phyloP scores from a whole-genome alignment of 129 eudicot genomes.

The Artemisia tridentata region DNA sequence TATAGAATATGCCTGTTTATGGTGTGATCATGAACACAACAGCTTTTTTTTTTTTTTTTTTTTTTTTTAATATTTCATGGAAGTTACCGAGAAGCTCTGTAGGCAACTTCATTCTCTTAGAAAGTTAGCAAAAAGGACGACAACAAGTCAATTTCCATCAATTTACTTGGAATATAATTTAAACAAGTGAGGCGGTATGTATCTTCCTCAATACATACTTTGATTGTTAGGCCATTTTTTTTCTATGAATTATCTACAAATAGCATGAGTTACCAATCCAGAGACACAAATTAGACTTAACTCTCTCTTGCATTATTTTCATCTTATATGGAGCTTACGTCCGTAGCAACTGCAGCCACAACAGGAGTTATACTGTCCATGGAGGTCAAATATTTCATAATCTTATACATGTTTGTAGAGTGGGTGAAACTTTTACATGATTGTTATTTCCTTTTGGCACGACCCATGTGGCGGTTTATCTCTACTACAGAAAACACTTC shows the following conservation, averaged over 20 bases:
- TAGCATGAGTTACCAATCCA: slow-evolving; percentile 15
- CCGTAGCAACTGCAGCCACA: neutral
- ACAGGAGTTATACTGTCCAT: slow-evolving; percentile 16
- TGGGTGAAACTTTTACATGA: slow-evolving; percentile 29
- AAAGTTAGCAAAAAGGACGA: slow-evolving; percentile 6
- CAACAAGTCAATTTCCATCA: slow-evolving; percentile 25
- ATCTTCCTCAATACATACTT: slow-evolving; percentile 14
- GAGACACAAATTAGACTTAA: slow-evolving; percentile 2
- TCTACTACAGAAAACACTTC: slow-evolving; percentile 4
- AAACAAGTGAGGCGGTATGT: slow-evolving; percentile 22
- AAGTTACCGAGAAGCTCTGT: slow-evolving; percentile 28
- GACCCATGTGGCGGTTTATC: slow-evolving; percentile 34
- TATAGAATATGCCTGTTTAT: too few relatives aligned
- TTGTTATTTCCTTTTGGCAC: slow-evolving; percentile 29
- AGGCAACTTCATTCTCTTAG: neutral
- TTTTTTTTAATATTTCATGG: slow-evolving; percentile 28
- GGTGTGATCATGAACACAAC: too few relatives aligned
- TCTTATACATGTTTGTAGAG: slow-evolving; percentile 21
- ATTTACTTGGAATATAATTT: slow-evolving; percentile 2
- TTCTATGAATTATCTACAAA: slow-evolving; percentile 17
- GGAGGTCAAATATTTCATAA: slow-evolving; percentile 26
- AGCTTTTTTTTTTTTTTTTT: too few relatives aligned
- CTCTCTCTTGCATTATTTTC: slow-evolving; percentile 8
- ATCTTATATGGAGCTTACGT: slow-evolving; percentile 14
- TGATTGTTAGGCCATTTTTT: neutral